Conservation (phyloP, 208 protist species). For the Strigomonas galati region DNA sequence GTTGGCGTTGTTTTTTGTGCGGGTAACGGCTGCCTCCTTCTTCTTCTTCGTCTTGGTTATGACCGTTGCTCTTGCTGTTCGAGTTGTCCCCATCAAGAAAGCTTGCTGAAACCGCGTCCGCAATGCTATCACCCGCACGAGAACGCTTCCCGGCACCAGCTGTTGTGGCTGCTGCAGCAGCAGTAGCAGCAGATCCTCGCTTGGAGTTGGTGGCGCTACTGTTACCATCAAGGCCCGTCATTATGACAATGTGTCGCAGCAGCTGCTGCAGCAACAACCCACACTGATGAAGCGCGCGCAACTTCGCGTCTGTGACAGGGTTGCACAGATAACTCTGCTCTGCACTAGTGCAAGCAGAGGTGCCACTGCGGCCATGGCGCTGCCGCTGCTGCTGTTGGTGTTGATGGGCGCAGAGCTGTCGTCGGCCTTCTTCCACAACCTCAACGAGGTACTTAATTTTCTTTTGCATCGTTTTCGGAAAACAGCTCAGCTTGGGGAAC, state of each 20-base stretch:
- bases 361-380: not conserved
- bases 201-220: not conserved
- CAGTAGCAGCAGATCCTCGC: no score
- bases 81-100: slow-evolving; percentile 3
- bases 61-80: slow-evolving; percentile 2
- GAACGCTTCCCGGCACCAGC: not conserved
- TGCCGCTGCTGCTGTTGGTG: not conserved
- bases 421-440: slow-evolving; percentile 4
- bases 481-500: not conserved
- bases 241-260: not conserved
- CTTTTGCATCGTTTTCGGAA: slow-evolving; percentile 12
- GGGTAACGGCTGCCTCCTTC: not conserved
- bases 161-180: not conserved
- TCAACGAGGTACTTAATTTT: slow-evolving; percentile 2
- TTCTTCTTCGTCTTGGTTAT: not conserved
- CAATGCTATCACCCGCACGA: not conserved
- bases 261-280: not conserved
- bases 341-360: not conserved
- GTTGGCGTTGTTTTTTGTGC: no score
- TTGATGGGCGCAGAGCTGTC: not conserved
- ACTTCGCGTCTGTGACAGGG: not conserved
- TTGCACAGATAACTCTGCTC: not conserved
- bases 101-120: slow-evolving; percentile 7
- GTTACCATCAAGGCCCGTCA: not conserved
- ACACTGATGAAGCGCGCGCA: not conserved